A percentile compares a stretch with the other conserved stretches of the same genome.
phyloP scores from a whole-genome alignment of 2,329 filamentous ascomycete genomes.

The Camillea tinctor region DNA sequence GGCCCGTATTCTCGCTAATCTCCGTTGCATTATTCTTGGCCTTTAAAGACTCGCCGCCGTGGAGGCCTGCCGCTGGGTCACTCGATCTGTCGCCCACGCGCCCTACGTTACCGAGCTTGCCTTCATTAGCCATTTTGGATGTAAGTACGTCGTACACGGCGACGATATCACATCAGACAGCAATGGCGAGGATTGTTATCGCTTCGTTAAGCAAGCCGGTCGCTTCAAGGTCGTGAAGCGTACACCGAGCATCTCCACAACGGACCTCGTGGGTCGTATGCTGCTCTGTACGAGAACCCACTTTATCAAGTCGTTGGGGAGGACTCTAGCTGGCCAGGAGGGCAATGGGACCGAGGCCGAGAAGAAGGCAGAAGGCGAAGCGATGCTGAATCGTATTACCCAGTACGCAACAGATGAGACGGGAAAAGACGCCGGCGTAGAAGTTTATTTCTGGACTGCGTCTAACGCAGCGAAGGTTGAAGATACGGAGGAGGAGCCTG shows the following conservation, averaged over 20 bases:
- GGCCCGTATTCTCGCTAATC: constrained; percentile 25
- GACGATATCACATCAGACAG: constrained; percentile 97
- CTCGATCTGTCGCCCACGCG: constrained; percentile 76
- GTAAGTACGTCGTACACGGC: constrained; percentile 92
- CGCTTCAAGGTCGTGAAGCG: constrained; percentile 96
- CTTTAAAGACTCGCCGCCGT: constrained; percentile 73
- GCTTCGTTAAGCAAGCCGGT: constrained; percentile 90
- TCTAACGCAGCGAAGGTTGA: constrained; percentile 47
- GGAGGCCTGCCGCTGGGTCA: constrained; percentile 93
- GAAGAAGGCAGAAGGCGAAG: constrained; percentile 58
- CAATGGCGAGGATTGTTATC: constrained; percentile 92
- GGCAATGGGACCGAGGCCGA: constrained; percentile 68
- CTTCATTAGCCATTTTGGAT: constrained; percentile 95
- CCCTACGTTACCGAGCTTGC: constrained; percentile 92
- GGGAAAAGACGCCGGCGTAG: constrained; percentile 72
- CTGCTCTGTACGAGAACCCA: constrained; percentile 91
- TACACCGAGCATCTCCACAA: constrained; percentile 94
- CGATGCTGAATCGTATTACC: constrained; percentile 73
- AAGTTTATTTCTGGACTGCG: constrained; percentile 81
- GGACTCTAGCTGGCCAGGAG: constrained; percentile 66
- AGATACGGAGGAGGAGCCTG: constrained; percentile 56
- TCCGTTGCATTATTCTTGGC: constrained; percentile 4
- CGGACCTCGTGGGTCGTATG: constrained; percentile 97
- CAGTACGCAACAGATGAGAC: constrained; percentile 88
- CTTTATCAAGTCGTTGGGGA: constrained; percentile 80